Evolutionary conservation across 2,329 filamentous ascomycete species (phyloP).

Genomic region (Apiospora marii): DNA sequence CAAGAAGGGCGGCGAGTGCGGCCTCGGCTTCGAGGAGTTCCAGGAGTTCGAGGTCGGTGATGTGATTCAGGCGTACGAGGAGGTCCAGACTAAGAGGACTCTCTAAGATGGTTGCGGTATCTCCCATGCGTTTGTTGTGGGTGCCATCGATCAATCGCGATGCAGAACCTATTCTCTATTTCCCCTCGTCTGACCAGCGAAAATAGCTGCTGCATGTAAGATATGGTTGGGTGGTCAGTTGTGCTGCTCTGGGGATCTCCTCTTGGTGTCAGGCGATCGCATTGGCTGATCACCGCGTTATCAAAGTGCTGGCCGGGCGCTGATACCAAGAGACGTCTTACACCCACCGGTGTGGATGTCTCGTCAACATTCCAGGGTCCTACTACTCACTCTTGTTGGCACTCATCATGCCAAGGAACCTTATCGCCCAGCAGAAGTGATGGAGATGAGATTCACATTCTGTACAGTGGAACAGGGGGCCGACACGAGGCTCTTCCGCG

Average conservation of each 20-base stretch:
- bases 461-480: background rate
- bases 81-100: constrained; percentile 73
- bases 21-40: constrained; percentile 84
- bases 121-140: background rate
- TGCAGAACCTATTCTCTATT: background rate
- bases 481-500: background rate
- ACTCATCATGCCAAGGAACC: background rate
- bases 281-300: no score
- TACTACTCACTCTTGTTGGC: background rate
- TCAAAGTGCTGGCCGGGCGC: background rate
- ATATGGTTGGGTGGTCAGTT: background rate
- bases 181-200: background rate
- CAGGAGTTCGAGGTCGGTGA: constrained; percentile 82
- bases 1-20: constrained; percentile 93
- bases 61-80: constrained; percentile 86
- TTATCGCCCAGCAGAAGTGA: background rate
- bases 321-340: background rate
- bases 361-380: no score
- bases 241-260: no score
- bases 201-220: background rate
- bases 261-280: no score
- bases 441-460: background rate
- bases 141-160: background rate
- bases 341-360: background rate
- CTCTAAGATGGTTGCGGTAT: constrained; percentile 36